phyloP scores from a whole-genome alignment of 441 rosid species.

The Pelargonium myrrhifolium region DNA sequence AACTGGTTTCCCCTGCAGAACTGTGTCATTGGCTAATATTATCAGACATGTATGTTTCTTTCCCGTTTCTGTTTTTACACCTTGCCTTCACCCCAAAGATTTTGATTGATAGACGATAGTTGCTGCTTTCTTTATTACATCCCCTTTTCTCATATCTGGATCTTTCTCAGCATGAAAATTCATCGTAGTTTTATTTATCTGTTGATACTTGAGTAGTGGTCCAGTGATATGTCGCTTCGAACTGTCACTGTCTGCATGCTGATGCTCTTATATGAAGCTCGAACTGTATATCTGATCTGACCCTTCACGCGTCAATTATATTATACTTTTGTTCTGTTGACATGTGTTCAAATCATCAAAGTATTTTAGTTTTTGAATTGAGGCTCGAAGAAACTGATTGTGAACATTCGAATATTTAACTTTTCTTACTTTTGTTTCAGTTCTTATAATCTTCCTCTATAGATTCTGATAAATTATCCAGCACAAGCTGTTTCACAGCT shows the following conservation, averaged over 20 bases:
- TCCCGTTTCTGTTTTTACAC: background rate
- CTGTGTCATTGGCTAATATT: slow-evolving; percentile 79
- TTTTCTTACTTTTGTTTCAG: too few species aligned
- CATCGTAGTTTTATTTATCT: background rate
- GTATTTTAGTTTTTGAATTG: too few species aligned
- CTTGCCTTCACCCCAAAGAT: background rate
- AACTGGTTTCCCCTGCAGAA: slow-evolving; percentile 72
- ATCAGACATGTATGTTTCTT: slow-evolving; percentile 70
- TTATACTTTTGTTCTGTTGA: background rate
- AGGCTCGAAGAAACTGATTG: too few species aligned
- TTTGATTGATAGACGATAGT: slow-evolving; percentile 11
- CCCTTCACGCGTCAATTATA: background rate
- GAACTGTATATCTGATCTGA: background rate
- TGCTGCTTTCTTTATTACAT: background rate
- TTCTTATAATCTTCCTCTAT: too few species aligned
- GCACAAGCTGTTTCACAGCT: too few species aligned
- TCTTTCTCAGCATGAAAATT: background rate
- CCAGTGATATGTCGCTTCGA: background rate
- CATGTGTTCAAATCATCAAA: background rate
- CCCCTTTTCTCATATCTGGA: background rate
- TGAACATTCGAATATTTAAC: too few species aligned
- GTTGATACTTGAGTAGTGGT: background rate
- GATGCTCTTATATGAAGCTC: background rate
- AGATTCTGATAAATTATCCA: too few species aligned
- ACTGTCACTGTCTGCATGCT: background rate